Evolutionary conservation across 495 filamentous ascomycete genomes (phyloP), one percentile per base, ranked within the genome.

Genomic region (Podospora australis): DNA sequence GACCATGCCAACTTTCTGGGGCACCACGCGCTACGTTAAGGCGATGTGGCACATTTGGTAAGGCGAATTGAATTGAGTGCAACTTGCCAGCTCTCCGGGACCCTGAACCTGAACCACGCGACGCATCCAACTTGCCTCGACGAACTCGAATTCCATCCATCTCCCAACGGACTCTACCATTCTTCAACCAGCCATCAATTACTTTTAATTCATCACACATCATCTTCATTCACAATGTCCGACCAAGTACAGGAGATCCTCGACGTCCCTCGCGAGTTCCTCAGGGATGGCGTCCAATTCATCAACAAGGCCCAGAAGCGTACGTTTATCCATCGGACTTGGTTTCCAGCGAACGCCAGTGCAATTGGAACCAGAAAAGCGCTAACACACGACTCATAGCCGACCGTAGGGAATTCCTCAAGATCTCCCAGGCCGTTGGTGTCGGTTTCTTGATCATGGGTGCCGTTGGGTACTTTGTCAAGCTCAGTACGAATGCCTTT

Each of bases 381-480:
- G 25, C 53, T 58, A 53, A 56, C 56, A 23, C n/a, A 44, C 50
- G 39, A 22, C 16, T 39, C 46, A 22, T 50, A 68, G 65, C 89
- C 58, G 90, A 95, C 69, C 79, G 79, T 65, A 76, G 81, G 50
- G 90, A 95, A 61, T 97, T 95, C 73, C 78, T 95, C 60, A 90
- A 92, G 74, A 92, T 98, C 69, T 88, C 80, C 59, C 90, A 96
- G 69, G 91, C 92, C 50, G 92, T 98, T 50, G 92, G 91, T 55
- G 83, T 95, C 56, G 65, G 65, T 45, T 65, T 68, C 53, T 54
- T 66, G 17, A 57, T 59, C 53, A 66, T 66, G 63, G 63, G 63
- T 30, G 61, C 59, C 20, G 89, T 91, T 62, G 91, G 91, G 46
- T 96, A 92, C 72, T 70, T 96, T 44, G 86, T 96, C 59, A 98